Evolutionary conservation across 257 asterid genomes (phyloP).

Genomic region (Nicotiana tabacum): DNA sequence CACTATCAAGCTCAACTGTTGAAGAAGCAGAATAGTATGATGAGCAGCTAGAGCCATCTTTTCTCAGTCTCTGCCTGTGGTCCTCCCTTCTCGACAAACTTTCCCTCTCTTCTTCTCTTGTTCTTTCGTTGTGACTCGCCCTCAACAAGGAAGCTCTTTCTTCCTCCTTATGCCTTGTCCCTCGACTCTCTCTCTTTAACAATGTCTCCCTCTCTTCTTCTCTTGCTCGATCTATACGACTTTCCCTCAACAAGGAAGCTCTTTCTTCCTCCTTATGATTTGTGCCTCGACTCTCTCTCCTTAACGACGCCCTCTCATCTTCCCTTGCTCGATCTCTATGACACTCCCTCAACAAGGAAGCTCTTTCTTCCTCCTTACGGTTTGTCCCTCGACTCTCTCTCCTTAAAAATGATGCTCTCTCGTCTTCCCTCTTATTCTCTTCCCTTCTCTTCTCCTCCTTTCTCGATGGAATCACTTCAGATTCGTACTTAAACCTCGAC

Average conservation of each 20-base stretch:
- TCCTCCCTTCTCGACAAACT: slow-evolving; percentile 34
- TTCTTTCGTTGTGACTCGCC: slow-evolving; percentile 32
- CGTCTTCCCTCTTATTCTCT: slow-evolving; percentile 28
- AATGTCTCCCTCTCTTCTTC: slow-evolving; percentile 22
- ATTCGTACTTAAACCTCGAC: slow-evolving; percentile 26
- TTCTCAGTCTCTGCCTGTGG: slow-evolving; percentile 42
- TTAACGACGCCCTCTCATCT: slow-evolving; percentile 19
- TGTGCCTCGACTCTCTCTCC: slow-evolving; percentile 15
- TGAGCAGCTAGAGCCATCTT: slow-evolving; percentile 71
- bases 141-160: slow-evolving; percentile 10
- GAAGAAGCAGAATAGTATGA: slow-evolving; percentile 76
- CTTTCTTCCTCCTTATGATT: slow-evolving; percentile 8
- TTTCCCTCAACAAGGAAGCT: not conserved
- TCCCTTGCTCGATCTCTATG: slow-evolving; percentile 1
- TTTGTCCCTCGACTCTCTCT: slow-evolving; percentile 13
- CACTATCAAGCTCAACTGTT: slow-evolving; percentile 44
- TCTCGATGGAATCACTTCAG: slow-evolving; percentile 21
- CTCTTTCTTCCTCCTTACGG: not conserved
- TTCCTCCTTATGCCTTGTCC: not conserved
- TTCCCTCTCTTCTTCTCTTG: slow-evolving; percentile 41
- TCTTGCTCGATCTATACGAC: not conserved
- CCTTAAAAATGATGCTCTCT: not conserved
- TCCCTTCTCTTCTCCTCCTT: slow-evolving; percentile 34
- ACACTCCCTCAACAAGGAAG: slow-evolving; percentile 6
- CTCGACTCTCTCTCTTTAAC: slow-evolving; percentile 15